Conservation (phyloP, 257 asterid genomes). For the Paulownia fortunei region DNA sequence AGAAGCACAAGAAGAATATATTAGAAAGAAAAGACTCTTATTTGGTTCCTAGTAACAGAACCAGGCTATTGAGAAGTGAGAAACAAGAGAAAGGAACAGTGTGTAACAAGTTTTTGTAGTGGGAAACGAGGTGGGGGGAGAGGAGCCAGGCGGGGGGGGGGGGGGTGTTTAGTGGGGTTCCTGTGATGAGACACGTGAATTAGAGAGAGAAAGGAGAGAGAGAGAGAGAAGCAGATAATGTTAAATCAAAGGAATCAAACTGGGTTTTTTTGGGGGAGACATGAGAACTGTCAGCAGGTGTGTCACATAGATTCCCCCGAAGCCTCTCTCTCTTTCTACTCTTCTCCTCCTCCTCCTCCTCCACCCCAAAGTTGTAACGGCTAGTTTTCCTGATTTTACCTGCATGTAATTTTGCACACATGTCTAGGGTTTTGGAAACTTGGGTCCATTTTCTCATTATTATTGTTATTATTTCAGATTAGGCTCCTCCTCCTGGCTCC, state of each 20-base stretch:
- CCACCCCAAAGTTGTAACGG: slow-evolving; percentile 55
- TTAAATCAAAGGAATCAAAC: slow-evolving; percentile 33
- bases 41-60: background rate
- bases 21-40: background rate
- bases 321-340: slow-evolving; percentile 15
- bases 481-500: slow-evolving; percentile 44
- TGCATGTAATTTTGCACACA: slow-evolving; percentile 42
- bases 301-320: slow-evolving; percentile 27
- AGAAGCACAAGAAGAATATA: background rate
- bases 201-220: slow-evolving; percentile 27
- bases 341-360: too few species aligned
- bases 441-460: slow-evolving; percentile 27
- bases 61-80: background rate
- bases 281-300: slow-evolving; percentile 51
- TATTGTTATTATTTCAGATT: background rate
- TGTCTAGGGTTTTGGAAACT: slow-evolving; percentile 44
- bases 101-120: slow-evolving; percentile 43
- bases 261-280: slow-evolving; percentile 34
- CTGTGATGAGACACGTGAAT: slow-evolving; percentile 53
- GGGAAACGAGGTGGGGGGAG: slow-evolving; percentile 15
- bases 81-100: slow-evolving; percentile 31
- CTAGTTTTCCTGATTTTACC: slow-evolving; percentile 60
- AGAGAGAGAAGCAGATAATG: slow-evolving; percentile 8
- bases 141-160: too few species aligned
- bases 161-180: slow-evolving; percentile 34